A percentile compares a stretch with the other conserved stretches of the same genome.
Conservation (phyloP, 805 yeast species). For the Debaryomyces hansenii region DNA sequence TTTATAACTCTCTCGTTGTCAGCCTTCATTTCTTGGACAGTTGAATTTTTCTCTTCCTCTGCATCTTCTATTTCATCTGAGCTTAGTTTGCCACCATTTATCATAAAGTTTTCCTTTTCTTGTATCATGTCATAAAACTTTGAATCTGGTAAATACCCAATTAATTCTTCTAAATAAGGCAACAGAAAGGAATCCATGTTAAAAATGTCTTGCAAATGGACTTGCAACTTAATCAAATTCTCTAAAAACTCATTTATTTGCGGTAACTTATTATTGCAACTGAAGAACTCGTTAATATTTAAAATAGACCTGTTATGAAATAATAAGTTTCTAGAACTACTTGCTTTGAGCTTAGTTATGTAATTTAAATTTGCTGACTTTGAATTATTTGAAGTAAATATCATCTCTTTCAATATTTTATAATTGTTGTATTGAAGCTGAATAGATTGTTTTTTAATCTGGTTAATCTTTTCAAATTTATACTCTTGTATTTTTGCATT, state of each 20-base stretch:
- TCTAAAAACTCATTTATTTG: slow-evolving; percentile 32
- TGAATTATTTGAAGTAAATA: slow-evolving; percentile 13
- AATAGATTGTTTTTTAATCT: slow-evolving; percentile 25
- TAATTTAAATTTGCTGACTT: background rate
- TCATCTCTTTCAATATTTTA: slow-evolving; percentile 23
- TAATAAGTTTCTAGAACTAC: slow-evolving; percentile 2
- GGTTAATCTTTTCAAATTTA: slow-evolving; percentile 10
- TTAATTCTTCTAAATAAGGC: slow-evolving; percentile 27
- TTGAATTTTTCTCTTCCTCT: slow-evolving; percentile 2
- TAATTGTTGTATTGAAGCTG: slow-evolving; percentile 24
- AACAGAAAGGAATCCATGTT: slow-evolving; percentile 10
- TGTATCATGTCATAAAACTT: slow-evolving; percentile 29
- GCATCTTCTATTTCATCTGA: slow-evolving; percentile 6
- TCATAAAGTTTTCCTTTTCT: slow-evolving; percentile 29
- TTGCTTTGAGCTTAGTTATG: slow-evolving; percentile 1
- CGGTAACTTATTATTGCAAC: slow-evolving; percentile 22
- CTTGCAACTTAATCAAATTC: slow-evolving; percentile 23
- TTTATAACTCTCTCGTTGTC: slow-evolving; percentile 27
- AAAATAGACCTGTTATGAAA: slow-evolving; percentile 30
- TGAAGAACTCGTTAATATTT: slow-evolving; percentile 24
- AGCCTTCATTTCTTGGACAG: background rate
- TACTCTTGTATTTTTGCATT: slow-evolving; percentile 4
- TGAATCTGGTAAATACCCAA: slow-evolving; percentile 19
- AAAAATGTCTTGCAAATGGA: slow-evolving; percentile 18
- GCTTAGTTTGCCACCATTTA: slow-evolving; percentile 5